Percentiles rank a stretch among this genome's conserved stretches.
Evolutionary conservation across 805 yeast genomes (phyloP).

Genomic region (Zygoascus biomembranicola): DNA sequence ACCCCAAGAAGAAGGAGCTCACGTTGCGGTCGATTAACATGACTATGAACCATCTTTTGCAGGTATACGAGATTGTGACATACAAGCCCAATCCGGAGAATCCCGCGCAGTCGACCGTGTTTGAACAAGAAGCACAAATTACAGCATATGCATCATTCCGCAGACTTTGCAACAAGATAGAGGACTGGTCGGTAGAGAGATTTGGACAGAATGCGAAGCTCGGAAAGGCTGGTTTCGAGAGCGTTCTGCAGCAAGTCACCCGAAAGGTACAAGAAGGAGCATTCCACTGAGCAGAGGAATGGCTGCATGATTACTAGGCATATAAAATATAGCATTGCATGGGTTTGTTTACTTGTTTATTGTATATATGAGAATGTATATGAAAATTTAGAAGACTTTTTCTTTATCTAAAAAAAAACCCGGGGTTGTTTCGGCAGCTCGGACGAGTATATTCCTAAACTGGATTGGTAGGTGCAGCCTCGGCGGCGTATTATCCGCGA

Average conservation of each 20-base stretch:
- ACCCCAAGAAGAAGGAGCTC: conserved; percentile 52
- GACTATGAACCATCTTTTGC: conserved; percentile 66
- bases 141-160: conserved; percentile 72
- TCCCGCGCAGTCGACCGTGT: conserved; percentile 47
- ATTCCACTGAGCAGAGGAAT: conserved; percentile 9
- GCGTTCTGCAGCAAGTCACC: conserved; percentile 45
- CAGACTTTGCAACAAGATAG: conserved; percentile 70
- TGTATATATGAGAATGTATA: no score
- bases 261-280: conserved; percentile 22
- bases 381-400: no score
- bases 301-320: no score
- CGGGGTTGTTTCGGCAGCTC: no score
- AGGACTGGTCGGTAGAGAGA: conserved; percentile 86
- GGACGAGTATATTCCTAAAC: no score
- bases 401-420: no score
- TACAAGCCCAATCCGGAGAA: conserved; percentile 60
- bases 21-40: conserved; percentile 80
- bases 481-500: no score
- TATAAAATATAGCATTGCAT: no score
- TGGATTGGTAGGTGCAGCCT: no score
- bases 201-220: conserved; percentile 78
- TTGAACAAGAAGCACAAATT: conserved; percentile 79
- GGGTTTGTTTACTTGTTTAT: no score
- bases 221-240: conserved; percentile 81
- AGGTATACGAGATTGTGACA: conserved; percentile 80